These are phyloP conservation scores for Candida maris DNA, from an alignment of 805 yeast species.

Conservation along the genomic window DNA sequence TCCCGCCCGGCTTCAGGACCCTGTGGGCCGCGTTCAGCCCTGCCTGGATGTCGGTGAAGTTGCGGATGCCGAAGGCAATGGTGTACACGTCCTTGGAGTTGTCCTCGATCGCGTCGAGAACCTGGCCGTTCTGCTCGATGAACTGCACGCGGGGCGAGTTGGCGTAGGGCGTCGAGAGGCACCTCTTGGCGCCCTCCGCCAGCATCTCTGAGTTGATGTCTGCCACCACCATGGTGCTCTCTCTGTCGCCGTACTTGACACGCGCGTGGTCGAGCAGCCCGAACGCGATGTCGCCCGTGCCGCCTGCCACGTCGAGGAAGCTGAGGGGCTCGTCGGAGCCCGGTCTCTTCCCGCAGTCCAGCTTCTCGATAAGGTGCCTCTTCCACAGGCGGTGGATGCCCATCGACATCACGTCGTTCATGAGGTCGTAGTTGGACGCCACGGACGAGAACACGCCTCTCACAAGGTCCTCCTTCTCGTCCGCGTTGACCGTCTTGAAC, in stretches of 20 bases:
- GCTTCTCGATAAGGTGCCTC: slow-evolving; percentile 76
- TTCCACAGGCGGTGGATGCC: slow-evolving; percentile 97
- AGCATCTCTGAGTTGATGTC: slow-evolving; percentile 97
- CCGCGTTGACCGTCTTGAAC: slow-evolving; percentile 71
- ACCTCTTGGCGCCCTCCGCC: slow-evolving; percentile 83
- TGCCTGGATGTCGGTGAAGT: slow-evolving; percentile 90
- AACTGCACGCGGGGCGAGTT: slow-evolving; percentile 72
- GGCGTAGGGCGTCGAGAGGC: slow-evolving; percentile 52
- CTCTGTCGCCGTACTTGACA: slow-evolving; percentile 65
- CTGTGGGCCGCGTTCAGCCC: slow-evolving; percentile 95
- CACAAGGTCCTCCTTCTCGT: slow-evolving; percentile 78
- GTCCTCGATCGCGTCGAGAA: slow-evolving; percentile 75
- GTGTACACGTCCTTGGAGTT: slow-evolving; percentile 93
- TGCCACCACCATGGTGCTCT: slow-evolving; percentile 81
- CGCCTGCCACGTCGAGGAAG: slow-evolving; percentile 97
- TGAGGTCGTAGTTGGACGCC: slow-evolving; percentile 88
- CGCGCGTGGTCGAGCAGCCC: slow-evolving; percentile 92
- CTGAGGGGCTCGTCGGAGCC: slow-evolving; percentile 71
- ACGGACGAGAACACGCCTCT: slow-evolving; percentile 91
- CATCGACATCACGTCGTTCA: slow-evolving; percentile 97
- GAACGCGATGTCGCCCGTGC: slow-evolving; percentile 97
- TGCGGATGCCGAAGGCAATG: slow-evolving; percentile 95
- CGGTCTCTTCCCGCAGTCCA: slow-evolving; percentile 93
- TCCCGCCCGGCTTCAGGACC: slow-evolving; percentile 95
- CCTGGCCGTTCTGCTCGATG: slow-evolving; percentile 90